Evolutionary conservation across 192 early-diverging fungal genomes (phyloP), one percentile per base, ranked within the genome.

Genomic region (Pilobolus umbonatus): DNA sequence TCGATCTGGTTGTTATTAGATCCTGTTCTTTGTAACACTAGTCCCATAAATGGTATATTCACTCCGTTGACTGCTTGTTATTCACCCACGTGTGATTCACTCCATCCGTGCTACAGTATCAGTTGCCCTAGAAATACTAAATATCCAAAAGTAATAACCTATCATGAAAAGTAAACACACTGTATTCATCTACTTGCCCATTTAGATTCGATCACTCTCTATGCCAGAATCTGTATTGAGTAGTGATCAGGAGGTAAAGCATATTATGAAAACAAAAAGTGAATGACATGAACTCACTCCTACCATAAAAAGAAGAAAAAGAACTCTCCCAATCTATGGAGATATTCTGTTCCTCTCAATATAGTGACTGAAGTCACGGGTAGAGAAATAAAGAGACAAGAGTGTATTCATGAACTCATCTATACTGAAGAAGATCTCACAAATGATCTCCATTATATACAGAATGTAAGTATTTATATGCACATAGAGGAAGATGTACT

Each of bases 391-490:
- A 88, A 91, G 58, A 80, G 94, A 0, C 95, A 98, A 65, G 93
- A 98, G 66, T 81, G 82, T 31, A 90, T 98, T 65, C 95, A 86
- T 67, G 95, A 98, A 74, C 61, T 96, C 40, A 88, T 96, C 25
- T 83, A 91, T 48, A 93, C 87, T 0, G 91, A 98, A 60, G 80
- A 84, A 50, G 88, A 96, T 61, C 96, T 92, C 78, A 88, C 93
- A 38, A 80, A 79, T 35, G 91, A 96, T 51, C 71, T 98, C 30
- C 85, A 86, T 45, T 80, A 89, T 28, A 68, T 96, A 22, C 77
- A 87, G 67, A 81, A 84, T 56, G 88, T 89, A 19, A 50, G 31
- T 54, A 32, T 24, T 19, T 45, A 42, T 29, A 19, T 54, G n/a
- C 32, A 36, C 21, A 32, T 44, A 35, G 12, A 43, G 1, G 3